Percentiles rank a stretch among this genome's conserved stretches.
Evolutionary conservation across 2,329 filamentous ascomycete species (phyloP).

Genomic region (Endoconidiophora laricicola): DNA sequence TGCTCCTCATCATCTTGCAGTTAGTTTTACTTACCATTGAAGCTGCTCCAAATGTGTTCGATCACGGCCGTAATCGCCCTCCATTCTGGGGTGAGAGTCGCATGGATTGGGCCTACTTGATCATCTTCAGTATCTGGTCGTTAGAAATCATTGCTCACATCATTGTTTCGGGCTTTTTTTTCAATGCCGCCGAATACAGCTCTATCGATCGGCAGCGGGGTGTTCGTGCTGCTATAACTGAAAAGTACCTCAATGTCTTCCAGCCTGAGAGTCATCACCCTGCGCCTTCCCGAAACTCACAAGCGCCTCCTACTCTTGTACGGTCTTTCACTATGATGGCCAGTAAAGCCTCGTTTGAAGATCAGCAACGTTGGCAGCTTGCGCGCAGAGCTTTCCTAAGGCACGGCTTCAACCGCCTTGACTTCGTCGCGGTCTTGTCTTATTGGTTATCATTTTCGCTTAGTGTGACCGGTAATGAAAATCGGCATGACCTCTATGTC

Average conservation of each 20-base stretch:
- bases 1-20: constrained; percentile 77
- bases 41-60: constrained; percentile 53
- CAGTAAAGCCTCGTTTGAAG: constrained; percentile 45
- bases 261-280: constrained; percentile 63
- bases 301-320: constrained; percentile 2
- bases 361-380: constrained; percentile 70
- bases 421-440: constrained; percentile 85
- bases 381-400: constrained; percentile 83
- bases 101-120: constrained; percentile 69
- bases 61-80: constrained; percentile 41
- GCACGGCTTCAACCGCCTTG: constrained; percentile 88
- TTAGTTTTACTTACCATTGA: constrained; percentile 78
- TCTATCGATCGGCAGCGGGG: constrained; percentile 68
- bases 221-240: constrained; percentile 53
- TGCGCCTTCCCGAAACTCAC: constrained; percentile 30
- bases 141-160: constrained; percentile 68
- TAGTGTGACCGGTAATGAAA: constrained; percentile 52
- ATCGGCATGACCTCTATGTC: constrained; percentile 57
- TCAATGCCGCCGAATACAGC: constrained; percentile 85
- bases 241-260: constrained; percentile 65
- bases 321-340: constrained; percentile 52
- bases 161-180: constrained; percentile 81
- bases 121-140: constrained; percentile 77
- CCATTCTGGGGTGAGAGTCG: constrained; percentile 47
- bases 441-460: constrained; percentile 86